These are phyloP conservation scores for Penicillium alfredii DNA, from an alignment of 495 filamentous ascomycete species.

Conservation along the genomic window DNA sequence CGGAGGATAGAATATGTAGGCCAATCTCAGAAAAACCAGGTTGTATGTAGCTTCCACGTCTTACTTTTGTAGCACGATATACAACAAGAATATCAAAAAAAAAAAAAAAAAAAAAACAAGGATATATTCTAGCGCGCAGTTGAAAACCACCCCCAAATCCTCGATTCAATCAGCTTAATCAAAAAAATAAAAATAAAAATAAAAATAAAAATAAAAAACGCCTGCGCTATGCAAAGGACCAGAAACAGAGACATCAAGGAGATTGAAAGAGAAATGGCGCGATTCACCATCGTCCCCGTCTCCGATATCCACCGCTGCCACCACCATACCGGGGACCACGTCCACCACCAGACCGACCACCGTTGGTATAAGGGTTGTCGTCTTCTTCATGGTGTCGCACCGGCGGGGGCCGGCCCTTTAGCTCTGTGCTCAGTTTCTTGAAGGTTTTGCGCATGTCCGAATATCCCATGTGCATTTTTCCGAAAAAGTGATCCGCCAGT, in stretches of 20 bases:
- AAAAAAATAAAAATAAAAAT: too few relatives aligned
- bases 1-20: too few relatives aligned
- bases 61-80: too few relatives aligned
- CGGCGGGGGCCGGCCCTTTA: constrained; percentile 63
- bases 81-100: neutral
- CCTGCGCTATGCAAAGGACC: constrained; percentile 44
- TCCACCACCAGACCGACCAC: constrained; percentile 47
- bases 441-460: constrained; percentile 93
- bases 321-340: constrained; percentile 46
- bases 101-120: constrained; percentile 5
- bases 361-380: constrained; percentile 39
- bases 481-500: constrained; percentile 95
- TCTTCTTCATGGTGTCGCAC: constrained; percentile 49
- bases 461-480: constrained; percentile 98
- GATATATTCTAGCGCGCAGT: constrained; percentile 20
- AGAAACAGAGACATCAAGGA: constrained; percentile 15
- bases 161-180: constrained; percentile 8
- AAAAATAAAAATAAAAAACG: too few relatives aligned
- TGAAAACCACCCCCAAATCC: constrained; percentile 11
- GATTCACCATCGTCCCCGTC: constrained; percentile 38
- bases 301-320: constrained; percentile 35
- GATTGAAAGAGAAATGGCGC: constrained; percentile 23
- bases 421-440: constrained; percentile 79
- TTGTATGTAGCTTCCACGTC: too few relatives aligned
- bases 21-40: too few relatives aligned